A percentile compares a stretch with the other conserved stretches of the same genome.
Evolutionary conservation across 2,329 filamentous ascomycete genomes (phyloP).

Genomic region (Clarireedia monteithiana): DNA sequence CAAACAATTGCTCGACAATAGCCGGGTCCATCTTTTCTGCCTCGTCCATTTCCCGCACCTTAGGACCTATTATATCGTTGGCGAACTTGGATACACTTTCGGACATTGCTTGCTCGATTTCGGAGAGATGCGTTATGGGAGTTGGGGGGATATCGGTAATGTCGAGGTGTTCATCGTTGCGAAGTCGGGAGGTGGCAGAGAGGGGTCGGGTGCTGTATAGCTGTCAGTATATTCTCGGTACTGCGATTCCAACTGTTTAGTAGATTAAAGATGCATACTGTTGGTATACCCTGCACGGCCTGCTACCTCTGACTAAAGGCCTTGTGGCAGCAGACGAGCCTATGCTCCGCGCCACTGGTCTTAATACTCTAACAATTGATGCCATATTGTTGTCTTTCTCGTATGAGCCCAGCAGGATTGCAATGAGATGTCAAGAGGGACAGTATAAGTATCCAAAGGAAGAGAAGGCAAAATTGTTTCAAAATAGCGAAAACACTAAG

Average conservation of each 20-base stretch:
- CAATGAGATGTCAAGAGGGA: no score
- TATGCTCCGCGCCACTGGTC: slow-evolving; percentile 35
- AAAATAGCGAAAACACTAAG: neutral
- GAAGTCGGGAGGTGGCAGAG: slow-evolving; percentile 50
- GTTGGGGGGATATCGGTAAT: slow-evolving; percentile 77
- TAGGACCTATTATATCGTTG: slow-evolving; percentile 78
- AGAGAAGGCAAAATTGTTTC: neutral
- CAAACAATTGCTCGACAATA: slow-evolving; percentile 87
- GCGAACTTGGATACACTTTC: slow-evolving; percentile 90
- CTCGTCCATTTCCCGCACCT: slow-evolving; percentile 96
- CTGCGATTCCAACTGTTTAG: neutral
- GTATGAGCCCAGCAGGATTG: no score
- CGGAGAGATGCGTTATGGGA: slow-evolving; percentile 86
- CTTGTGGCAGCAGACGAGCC: slow-evolving; percentile 28
- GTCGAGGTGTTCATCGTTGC: slow-evolving; percentile 44
- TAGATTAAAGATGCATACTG: slow-evolving; percentile 28
- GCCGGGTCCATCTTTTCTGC: slow-evolving; percentile 84
- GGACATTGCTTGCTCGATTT: slow-evolving; percentile 81
- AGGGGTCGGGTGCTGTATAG: slow-evolving; percentile 42
- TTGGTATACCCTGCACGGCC: slow-evolving; percentile 33
- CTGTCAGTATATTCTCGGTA: slow-evolving; percentile 1
- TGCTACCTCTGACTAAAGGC: slow-evolving; percentile 31
- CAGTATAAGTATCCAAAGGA: neutral
- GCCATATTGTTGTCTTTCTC: slow-evolving; percentile 33
- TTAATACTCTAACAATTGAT: slow-evolving; percentile 38